phyloP scores from a whole-genome alignment of 805 yeast genomes.

The Candida ulmi region DNA sequence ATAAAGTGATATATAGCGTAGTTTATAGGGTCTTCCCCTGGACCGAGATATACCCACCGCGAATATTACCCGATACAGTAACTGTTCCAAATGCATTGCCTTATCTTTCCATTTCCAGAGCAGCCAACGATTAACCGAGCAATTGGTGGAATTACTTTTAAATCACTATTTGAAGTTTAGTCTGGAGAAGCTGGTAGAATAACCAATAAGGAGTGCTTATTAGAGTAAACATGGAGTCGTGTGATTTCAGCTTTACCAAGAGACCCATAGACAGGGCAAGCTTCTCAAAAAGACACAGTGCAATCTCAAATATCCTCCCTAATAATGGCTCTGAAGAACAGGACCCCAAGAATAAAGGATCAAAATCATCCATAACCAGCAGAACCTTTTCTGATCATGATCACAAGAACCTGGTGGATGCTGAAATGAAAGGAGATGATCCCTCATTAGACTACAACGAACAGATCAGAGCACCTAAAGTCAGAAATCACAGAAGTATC shows the following conservation, averaged over 20 bases:
- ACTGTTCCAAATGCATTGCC: no score
- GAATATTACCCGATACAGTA: neutral
- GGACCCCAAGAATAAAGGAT: conserved; percentile 1
- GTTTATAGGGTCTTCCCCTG: no score
- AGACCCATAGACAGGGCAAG: conserved; percentile 13
- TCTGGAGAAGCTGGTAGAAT: no score
- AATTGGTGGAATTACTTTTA: no score
- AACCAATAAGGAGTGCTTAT: no score
- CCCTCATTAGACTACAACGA: conserved; percentile 23
- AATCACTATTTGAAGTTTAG: no score
- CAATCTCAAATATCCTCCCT: conserved; percentile 20
- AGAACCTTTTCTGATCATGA: conserved; percentile 2
- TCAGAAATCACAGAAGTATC: conserved; percentile 5
- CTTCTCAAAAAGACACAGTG: conserved; percentile 13
- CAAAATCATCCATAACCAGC: neutral
- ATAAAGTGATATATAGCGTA: no score
- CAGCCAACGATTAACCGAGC: neutral
- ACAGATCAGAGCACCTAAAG: conserved; percentile 25
- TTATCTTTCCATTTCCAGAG: neutral
- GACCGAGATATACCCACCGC: neutral
- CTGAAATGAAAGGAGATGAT: conserved; percentile 16
- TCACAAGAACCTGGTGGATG: conserved; percentile 3
- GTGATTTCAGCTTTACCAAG: conserved; percentile 22
- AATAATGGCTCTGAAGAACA: conserved; percentile 3
- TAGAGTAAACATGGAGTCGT: no score